These are phyloP conservation scores for Noccaea bulbosa DNA, from an alignment of 345 rosid genomes.

Conservation along the genomic window DNA sequence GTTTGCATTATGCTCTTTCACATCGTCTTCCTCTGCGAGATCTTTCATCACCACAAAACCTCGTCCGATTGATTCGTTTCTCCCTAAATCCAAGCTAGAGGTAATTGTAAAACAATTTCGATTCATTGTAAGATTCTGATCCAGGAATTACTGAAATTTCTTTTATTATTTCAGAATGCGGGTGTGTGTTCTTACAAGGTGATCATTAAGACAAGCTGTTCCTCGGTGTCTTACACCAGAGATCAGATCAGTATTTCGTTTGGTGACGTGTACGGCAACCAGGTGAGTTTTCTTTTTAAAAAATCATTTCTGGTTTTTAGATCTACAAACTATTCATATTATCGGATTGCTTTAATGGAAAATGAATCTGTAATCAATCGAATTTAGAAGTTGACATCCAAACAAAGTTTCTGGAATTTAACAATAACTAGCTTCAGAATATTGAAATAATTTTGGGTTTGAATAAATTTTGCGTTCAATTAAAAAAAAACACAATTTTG, in stretches of 20 bases:
- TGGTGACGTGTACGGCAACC: conserved; percentile 74
- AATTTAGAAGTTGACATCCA: not conserved
- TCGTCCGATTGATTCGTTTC: conserved; percentile 42
- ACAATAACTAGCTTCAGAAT: no score
- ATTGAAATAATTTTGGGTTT: no score
- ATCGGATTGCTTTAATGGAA: not conserved
- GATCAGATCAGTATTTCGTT: conserved; percentile 70
- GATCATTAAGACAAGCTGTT: conserved; percentile 64
- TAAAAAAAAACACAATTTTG: no score
- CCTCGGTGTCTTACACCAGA: conserved; percentile 57
- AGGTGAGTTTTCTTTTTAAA: conserved; percentile 44
- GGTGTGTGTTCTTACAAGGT: conserved; percentile 61
- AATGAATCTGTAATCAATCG: not conserved
- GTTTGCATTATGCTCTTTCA: conserved; percentile 25
- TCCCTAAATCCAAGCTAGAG: conserved; percentile 45
- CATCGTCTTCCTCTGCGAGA: conserved; percentile 39
- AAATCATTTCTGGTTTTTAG: conserved; percentile 9
- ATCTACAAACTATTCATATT: conserved; percentile 1
- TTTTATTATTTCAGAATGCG: conserved; percentile 28
- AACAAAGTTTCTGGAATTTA: not conserved
- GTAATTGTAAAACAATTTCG: conserved; percentile 26
- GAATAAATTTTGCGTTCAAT: no score
- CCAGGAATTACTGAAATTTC: not conserved
- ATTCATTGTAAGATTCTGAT: conserved; percentile 22
- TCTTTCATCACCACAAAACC: conserved; percentile 41